Evolutionary conservation across 2,329 filamentous ascomycete species (phyloP).

Genomic region (Cladosporium sp.): DNA sequence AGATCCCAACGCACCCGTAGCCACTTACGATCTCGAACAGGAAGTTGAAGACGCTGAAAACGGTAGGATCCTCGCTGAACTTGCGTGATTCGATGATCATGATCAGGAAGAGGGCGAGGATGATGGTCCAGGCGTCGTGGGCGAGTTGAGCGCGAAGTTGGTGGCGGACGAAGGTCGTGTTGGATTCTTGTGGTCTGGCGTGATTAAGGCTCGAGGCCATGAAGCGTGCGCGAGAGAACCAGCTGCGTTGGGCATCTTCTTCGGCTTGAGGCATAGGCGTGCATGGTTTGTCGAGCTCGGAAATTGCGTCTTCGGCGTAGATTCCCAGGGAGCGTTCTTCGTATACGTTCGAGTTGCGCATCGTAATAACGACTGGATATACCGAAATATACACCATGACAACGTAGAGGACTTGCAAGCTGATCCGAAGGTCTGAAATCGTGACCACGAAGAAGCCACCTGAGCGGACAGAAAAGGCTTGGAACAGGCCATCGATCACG

Average conservation of each 20-base stretch:
- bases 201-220: constrained; percentile 14
- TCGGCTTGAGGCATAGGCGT: constrained; percentile 26
- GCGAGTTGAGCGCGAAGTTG: constrained; percentile 50
- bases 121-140: constrained; percentile 49
- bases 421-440: constrained; percentile 51
- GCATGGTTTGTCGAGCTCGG: constrained; percentile 29
- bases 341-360: constrained; percentile 62
- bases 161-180: constrained; percentile 42
- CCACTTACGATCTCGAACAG: constrained; percentile 48
- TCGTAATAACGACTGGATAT: constrained; percentile 62
- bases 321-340: constrained; percentile 63
- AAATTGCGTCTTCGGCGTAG: constrained; percentile 45
- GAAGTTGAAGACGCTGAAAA: constrained; percentile 47
- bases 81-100: constrained; percentile 45
- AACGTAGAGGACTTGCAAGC: constrained; percentile 59
- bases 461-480: constrained; percentile 54
- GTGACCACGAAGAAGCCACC: constrained; percentile 53
- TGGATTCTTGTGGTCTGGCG: constrained; percentile 26
- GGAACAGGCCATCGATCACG: constrained; percentile 59
- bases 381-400: constrained; percentile 68
- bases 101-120: constrained; percentile 48
- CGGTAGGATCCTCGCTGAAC: constrained; percentile 38
- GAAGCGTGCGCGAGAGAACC: constrained; percentile 20
- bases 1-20: constrained; percentile 49
- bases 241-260: neutral